phyloP scores from a whole-genome alignment of 2,329 filamentous ascomycete species.

The Hypoxylon sp. region DNA sequence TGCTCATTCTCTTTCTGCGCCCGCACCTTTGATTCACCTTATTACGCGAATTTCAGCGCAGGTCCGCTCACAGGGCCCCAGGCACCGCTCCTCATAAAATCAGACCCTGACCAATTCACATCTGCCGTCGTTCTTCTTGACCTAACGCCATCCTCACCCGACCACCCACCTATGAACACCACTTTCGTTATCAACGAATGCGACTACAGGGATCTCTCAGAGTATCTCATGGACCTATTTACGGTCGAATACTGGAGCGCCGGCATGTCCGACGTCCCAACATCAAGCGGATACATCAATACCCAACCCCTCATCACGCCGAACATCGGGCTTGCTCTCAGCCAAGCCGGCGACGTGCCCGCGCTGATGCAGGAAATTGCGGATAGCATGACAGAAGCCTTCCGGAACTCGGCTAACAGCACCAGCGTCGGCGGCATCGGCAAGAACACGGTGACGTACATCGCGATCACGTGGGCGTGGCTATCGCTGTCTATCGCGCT shows the following conservation, averaged over 20 bases:
- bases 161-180: slow-evolving; percentile 1
- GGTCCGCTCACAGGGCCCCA: not conserved
- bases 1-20: not conserved
- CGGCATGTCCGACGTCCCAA: not conserved
- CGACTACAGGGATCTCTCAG: not conserved
- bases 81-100: not conserved
- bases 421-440: not conserved
- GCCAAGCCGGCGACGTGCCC: not conserved
- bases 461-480: not conserved
- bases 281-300: not conserved
- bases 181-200: not conserved
- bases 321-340: not conserved
- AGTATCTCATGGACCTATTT: not conserved
- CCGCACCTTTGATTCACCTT: not conserved
- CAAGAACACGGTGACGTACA: not conserved
- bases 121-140: not conserved
- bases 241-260: not conserved
- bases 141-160: not conserved
- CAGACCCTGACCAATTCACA: not conserved
- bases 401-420: not conserved
- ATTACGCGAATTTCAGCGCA: not conserved
- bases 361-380: not conserved
- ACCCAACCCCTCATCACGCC: not conserved
- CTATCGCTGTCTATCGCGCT: not conserved
- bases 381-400: not conserved